Conservation (phyloP, 2,329 filamentous ascomycete genomes). For the Sporothrix variecibatus region DNA sequence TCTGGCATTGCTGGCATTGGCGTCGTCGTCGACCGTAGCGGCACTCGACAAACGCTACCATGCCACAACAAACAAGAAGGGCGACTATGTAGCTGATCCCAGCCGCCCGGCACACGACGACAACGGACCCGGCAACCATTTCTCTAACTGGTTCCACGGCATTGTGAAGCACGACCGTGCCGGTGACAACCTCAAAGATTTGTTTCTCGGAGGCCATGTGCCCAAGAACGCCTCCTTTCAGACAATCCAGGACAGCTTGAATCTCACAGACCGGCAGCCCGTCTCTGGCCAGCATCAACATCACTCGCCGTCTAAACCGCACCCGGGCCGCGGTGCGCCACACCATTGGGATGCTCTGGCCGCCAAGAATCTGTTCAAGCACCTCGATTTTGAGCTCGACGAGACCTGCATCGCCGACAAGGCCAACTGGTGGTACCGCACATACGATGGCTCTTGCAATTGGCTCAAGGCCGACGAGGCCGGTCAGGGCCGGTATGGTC, state of each 20-base stretch:
- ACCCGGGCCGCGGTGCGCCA: background rate
- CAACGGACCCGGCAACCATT: background rate
- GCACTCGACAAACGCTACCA: slow-evolving; percentile 9
- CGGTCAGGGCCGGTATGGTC: slow-evolving; percentile 23
- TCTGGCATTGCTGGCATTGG: slow-evolving; percentile 11
- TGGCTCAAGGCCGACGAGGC: slow-evolving; percentile 29
- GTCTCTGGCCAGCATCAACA: background rate
- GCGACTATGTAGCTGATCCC: slow-evolving; percentile 1
- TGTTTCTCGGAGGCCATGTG: slow-evolving; percentile 12
- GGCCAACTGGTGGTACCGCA: slow-evolving; percentile 30
- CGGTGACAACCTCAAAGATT: background rate
- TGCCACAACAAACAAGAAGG: slow-evolving; percentile 5
- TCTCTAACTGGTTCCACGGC: slow-evolving; percentile 17
- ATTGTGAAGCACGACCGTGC: slow-evolving; percentile 20
- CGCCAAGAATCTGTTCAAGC: slow-evolving; percentile 2
- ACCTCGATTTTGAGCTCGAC: slow-evolving; percentile 22
- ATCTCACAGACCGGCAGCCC: slow-evolving; percentile 8
- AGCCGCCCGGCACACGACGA: background rate
- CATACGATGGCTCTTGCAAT: slow-evolving; percentile 30
- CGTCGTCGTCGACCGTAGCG: background rate
- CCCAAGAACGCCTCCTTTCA: slow-evolving; percentile 12
- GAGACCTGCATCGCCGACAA: slow-evolving; percentile 19
- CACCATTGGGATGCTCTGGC: slow-evolving; percentile 11
- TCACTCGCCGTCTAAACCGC: background rate
- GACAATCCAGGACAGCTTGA: slow-evolving; percentile 14